These are phyloP conservation scores for Botrytis fragariae DNA, from an alignment of 2,329 filamentous ascomycete genomes.

Conservation along the genomic window DNA sequence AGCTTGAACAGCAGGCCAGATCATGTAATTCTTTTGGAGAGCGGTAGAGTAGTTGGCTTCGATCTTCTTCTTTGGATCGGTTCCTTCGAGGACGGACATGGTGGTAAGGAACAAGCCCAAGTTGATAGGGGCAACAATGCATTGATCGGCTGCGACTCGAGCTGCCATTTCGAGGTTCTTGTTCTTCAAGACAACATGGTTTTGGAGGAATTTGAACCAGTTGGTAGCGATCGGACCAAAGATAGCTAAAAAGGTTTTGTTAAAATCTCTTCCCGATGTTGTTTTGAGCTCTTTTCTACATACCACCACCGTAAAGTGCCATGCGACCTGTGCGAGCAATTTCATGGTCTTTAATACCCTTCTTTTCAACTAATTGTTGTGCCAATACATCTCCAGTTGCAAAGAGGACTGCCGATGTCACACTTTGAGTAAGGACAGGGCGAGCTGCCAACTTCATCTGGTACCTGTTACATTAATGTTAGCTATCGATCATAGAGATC, in stretches of 20 bases:
- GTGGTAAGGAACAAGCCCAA: conserved; percentile 63
- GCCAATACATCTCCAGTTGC: conserved; percentile 87
- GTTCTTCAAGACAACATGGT: conserved; percentile 55
- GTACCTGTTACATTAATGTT: conserved; percentile 60
- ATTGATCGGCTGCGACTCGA: conserved; percentile 63
- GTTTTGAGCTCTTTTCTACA: not conserved
- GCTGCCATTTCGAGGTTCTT: conserved; percentile 60
- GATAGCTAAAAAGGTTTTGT: conserved; percentile 45
- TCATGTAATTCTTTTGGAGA: conserved; percentile 65
- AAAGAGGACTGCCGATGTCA: conserved; percentile 90
- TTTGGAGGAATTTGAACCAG: conserved; percentile 68
- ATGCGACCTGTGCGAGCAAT: conserved; percentile 70
- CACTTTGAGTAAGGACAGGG: conserved; percentile 84
- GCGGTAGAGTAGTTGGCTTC: conserved; percentile 57
- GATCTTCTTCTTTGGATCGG: conserved; percentile 58
- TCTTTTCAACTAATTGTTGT: conserved; percentile 85
- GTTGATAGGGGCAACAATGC: conserved; percentile 63
- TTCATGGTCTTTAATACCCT: conserved; percentile 74
- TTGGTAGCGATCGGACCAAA: conserved; percentile 70
- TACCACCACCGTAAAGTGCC: conserved; percentile 71
- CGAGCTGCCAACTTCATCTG: conserved; percentile 75
- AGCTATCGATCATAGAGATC: conserved; percentile 17
- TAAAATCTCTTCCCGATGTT: not conserved
- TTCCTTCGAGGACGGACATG: conserved; percentile 66
- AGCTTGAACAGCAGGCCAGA: conserved; percentile 68